phyloP scores from a whole-genome alignment of 2,329 filamentous ascomycete species.

The Calonectria honghensis region DNA sequence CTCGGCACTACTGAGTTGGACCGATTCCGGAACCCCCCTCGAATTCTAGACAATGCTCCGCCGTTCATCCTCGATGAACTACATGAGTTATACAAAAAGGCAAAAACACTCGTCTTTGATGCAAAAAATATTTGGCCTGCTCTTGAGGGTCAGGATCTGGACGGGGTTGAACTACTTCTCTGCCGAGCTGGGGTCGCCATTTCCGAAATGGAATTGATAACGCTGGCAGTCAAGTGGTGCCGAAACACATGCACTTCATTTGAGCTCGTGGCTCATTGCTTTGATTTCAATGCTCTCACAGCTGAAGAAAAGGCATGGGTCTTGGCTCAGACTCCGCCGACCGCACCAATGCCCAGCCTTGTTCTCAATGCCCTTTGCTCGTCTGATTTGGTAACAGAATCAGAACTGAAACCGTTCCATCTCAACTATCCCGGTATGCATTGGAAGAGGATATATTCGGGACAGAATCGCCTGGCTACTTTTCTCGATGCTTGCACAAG shows the following conservation, averaged over 20 bases:
- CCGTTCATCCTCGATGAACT: constrained; percentile 13
- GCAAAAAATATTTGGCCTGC: not conserved
- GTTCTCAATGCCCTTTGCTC: constrained; percentile 61
- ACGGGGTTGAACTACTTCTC: constrained; percentile 52
- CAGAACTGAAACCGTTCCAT: constrained; percentile 58
- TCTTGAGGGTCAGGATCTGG: not conserved
- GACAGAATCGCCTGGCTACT: constrained; percentile 58
- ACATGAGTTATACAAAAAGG: not conserved
- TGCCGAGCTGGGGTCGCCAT: constrained; percentile 59
- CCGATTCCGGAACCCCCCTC: not conserved
- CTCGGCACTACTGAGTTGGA: not conserved
- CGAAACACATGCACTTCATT: constrained; percentile 52
- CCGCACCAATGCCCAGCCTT: constrained; percentile 52
- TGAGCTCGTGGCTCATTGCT: constrained; percentile 54
- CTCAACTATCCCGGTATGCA: constrained; percentile 58
- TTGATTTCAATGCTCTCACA: constrained; percentile 58
- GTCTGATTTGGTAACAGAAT: constrained; percentile 56
- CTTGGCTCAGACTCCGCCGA: constrained; percentile 57
- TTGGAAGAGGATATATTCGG: constrained; percentile 63
- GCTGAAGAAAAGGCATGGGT: constrained; percentile 61
- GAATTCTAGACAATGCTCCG: not conserved
- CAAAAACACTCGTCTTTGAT: not conserved
- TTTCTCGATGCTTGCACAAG: constrained; percentile 58
- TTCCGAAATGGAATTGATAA: constrained; percentile 61
- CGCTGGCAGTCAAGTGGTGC: constrained; percentile 60